Evolutionary conservation across 176 grass and related monocot species (phyloP), one percentile per base, ranked within the genome.

Genomic region (Secale cereale): DNA sequence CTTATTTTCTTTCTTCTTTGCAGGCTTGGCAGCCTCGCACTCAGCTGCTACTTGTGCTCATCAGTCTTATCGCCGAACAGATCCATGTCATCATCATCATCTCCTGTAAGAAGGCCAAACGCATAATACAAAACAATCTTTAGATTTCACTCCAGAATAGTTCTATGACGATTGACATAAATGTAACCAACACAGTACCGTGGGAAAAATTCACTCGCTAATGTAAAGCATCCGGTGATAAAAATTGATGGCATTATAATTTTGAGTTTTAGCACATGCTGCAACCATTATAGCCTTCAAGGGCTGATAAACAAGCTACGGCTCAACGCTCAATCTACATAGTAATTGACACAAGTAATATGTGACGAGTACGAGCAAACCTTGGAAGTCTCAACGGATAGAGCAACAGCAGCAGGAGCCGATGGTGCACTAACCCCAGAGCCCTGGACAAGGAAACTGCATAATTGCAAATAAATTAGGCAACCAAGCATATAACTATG

Each of bases 1-100:
- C 80, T 52, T 92, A 95, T 90, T 90, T 82, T 95, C 93, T 90
- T 95, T 95, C 79, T 95, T 95, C 83, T 95, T 95, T 15, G 93
- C 36, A 25, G 93, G 89, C 89, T 95, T 95, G 28, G 86, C 80
- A 86, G 88, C 76, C 2, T 31, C 93, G 10, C 93, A 82, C 63
- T 86, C 90, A 16, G 81, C 93, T 48, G 85, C 88, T 46, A 61
- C 90, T 54, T 88, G 35, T 36, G 1, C 35, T 94, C 93, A 62
- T 94, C 90, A 0, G 93, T 92, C 59, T 94, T 87, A 78, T 94
- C 93, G 1, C 90, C 90, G 1, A 94, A 94, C 73, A 88, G 85
- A 83, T 92, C 87, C 64, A 94, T 41, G 76, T 94, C 93, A 28
- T 92, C 89, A 59, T 89, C 92, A 15, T 86, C 89, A 0, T 85